Conservation (phyloP, 352 stramenopile genomes). For the Pythium plurisporium region DNA sequence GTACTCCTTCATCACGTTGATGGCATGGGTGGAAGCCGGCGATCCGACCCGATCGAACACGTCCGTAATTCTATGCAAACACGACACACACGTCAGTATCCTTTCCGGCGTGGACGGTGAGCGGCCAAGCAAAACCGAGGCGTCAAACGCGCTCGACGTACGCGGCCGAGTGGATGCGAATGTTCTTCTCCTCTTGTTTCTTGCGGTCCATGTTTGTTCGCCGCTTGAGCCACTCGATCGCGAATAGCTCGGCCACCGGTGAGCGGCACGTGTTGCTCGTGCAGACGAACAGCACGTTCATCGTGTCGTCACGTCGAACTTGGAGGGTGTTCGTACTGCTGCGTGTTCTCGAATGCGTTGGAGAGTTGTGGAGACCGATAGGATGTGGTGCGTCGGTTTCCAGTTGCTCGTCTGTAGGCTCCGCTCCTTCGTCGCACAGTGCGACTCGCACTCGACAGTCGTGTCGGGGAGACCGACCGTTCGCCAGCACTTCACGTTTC, state of each 20-base stretch:
- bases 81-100: too few species aligned
- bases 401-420: not conserved
- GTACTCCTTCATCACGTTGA: constrained; percentile 74
- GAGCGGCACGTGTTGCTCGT: constrained; percentile 85
- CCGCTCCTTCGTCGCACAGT: too few species aligned
- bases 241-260: constrained; percentile 68
- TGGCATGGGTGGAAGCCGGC: constrained; percentile 48
- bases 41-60: constrained; percentile 67
- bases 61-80: constrained; percentile 52
- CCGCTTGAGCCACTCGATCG: constrained; percentile 73
- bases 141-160: too few species aligned
- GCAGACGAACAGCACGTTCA: constrained; percentile 84
- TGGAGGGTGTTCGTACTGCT: too few species aligned
- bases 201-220: constrained; percentile 58
- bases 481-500: not conserved
- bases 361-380: not conserved
- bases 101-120: too few species aligned
- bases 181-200: constrained; percentile 63
- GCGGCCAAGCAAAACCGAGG: too few species aligned
- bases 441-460: too few species aligned
- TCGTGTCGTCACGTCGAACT: constrained; percentile 5
- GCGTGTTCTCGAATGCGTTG: not conserved
- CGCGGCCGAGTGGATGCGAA: constrained; percentile 67
- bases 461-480: not conserved
- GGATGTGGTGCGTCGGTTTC: too few species aligned